Evolutionary conservation across 768 basidiomycete species (phyloP).

Genomic region (Lactarius evosmus): DNA sequence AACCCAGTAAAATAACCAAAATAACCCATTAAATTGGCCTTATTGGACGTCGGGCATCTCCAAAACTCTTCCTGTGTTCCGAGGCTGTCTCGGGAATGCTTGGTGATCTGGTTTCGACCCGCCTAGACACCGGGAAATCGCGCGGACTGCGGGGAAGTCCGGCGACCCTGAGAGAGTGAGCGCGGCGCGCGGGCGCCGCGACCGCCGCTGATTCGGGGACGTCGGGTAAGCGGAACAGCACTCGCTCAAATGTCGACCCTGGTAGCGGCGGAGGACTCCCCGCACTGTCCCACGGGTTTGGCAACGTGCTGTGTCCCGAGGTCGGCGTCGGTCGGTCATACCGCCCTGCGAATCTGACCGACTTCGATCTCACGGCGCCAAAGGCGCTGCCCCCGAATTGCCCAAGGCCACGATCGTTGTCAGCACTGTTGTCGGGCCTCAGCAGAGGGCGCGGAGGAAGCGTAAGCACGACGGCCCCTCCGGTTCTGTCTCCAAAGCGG

Average conservation of each 20-base stretch:
- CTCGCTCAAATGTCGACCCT: background rate
- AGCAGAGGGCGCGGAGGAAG: background rate
- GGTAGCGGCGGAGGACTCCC: background rate
- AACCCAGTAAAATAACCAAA: background rate
- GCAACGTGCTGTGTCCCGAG: background rate
- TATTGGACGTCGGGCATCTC: background rate
- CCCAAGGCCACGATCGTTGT: background rate
- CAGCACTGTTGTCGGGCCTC: background rate
- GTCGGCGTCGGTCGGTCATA: background rate
- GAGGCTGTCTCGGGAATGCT: background rate
- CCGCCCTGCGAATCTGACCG: background rate
- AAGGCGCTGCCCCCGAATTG: background rate
- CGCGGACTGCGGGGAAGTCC: conserved; percentile 5
- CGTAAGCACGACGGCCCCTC: background rate
- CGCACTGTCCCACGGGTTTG: conserved; percentile 17
- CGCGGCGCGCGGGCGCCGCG: background rate
- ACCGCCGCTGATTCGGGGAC: background rate
- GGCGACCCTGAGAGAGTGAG: background rate
- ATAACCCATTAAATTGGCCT: background rate
- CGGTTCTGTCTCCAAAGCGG: background rate
- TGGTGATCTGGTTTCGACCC: background rate
- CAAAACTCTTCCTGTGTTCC: background rate
- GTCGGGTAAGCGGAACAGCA: background rate
- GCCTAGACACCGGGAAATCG: background rate
- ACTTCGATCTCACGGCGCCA: background rate